Evolutionary conservation across 2,329 filamentous ascomycete species (phyloP).

Genomic region (Neonectria magnoliae): DNA sequence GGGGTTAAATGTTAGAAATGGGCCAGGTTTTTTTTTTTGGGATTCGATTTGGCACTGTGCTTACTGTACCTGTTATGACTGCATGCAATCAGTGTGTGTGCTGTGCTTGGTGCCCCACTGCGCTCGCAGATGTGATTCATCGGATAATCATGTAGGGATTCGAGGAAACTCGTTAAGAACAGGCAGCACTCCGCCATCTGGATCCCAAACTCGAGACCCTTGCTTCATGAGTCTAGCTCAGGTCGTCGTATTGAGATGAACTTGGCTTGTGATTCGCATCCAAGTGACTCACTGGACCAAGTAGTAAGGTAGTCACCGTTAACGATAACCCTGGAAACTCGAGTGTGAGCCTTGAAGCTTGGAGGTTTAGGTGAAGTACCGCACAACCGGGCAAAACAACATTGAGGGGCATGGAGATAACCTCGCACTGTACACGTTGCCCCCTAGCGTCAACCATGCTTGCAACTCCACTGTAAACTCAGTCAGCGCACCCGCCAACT

Average conservation of each 20-base stretch:
- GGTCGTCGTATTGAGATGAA: background rate
- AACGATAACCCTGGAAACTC: background rate
- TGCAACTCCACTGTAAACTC: conserved; percentile 26
- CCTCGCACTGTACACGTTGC: conserved; percentile 38
- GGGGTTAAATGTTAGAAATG: conserved; percentile 36
- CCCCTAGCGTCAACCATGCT: conserved; percentile 11
- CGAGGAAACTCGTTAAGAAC: background rate
- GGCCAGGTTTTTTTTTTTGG: conserved; percentile 7
- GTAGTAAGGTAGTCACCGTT: background rate
- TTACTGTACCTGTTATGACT: background rate
- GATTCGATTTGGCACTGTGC: conserved; percentile 17
- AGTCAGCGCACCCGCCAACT: conserved; percentile 22
- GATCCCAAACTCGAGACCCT: background rate
- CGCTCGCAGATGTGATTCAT: conserved; percentile 4
- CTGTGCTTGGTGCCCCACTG: background rate
- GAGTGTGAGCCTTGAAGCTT: background rate
- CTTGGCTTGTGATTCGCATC: background rate
- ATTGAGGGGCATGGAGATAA: conserved; percentile 20
- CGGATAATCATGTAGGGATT: background rate
- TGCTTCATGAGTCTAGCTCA: background rate
- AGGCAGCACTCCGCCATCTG: conserved; percentile 14
- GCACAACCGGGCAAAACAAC: background rate
- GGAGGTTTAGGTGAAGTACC: background rate
- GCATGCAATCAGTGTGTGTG: background rate
- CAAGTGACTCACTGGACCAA: background rate